Evolutionary conservation across 2,329 filamentous ascomycete genomes (phyloP), one percentile per base, ranked within the genome.

Genomic region (Scedosporium dehoogii): DNA sequence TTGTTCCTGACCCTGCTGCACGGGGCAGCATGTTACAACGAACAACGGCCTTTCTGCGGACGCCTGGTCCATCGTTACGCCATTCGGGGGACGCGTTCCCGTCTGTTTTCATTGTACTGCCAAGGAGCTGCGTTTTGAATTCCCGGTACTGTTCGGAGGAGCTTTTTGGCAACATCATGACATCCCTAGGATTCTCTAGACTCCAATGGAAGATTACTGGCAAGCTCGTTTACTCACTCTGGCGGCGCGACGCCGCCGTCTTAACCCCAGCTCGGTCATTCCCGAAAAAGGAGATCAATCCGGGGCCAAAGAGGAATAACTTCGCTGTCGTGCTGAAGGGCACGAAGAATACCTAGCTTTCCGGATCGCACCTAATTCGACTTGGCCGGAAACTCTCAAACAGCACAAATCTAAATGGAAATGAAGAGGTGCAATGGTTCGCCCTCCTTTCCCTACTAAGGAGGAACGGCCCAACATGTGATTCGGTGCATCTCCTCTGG

Each of bases 171-270:
- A 79, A 81, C 3, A 90, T 99, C 64, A 91, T 97, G 90, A 72
- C 73, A 3, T 84, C 82, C 58, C 74, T 99, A 44, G 92, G 93
- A 1, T 97, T 92, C 72, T 73, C 73, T 12, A 74, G 86, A 68
- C 72, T 81, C 9, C 78, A 84, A 68, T 82, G 79, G 66, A 97
- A 96, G 75, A 78, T 85, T 66, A 94, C 90, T 1, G 81, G 87
- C 55, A 96, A 96, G 74, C 78, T 99, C 59, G 85, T 91, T 23
- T 97, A 96, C 73, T 92, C 92, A 66, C 79, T 97, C n/a, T 97
- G 92, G 89, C 83, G 77, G 67, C 81, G 82, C 64, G 72, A 66
- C 4, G 33, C 64, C n/a, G 51, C 62, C 29, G 56, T 63, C 46
- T 58, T 63, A 63, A 7, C 44, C 64, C 48, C 29, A 25, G 64